phyloP scores from a whole-genome alignment of 495 filamentous ascomycete species.

The Penicillium maclennaniae region DNA sequence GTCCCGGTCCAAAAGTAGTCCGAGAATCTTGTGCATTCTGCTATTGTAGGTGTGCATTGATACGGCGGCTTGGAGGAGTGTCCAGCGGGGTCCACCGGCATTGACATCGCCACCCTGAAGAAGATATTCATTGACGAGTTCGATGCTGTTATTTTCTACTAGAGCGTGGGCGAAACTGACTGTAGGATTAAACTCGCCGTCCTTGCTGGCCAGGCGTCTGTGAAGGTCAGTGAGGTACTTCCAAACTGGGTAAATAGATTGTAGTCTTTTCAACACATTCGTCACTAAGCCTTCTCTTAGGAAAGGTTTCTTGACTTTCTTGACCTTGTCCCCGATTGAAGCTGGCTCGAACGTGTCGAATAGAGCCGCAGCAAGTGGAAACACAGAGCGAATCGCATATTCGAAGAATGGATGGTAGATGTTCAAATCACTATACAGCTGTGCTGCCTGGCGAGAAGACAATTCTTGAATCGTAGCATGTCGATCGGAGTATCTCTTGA shows the following conservation, averaged over 20 bases:
- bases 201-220: neutral
- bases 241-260: neutral
- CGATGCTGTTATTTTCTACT: neutral
- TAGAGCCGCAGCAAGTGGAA: neutral
- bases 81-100: neutral
- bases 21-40: neutral
- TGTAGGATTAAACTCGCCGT: neutral
- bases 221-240: neutral
- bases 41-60: neutral
- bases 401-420: neutral
- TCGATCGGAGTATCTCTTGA: neutral
- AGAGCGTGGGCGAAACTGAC: neutral
- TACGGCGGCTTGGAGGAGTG: neutral
- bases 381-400: neutral
- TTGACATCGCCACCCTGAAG: neutral
- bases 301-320: neutral
- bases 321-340: neutral
- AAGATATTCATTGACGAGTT: neutral
- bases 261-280: neutral
- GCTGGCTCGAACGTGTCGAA: neutral
- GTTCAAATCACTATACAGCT: neutral
- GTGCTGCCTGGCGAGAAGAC: neutral
- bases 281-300: neutral
- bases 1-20: neutral
- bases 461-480: neutral